Evolutionary conservation across 306 rosid species (phyloP), one percentile per base, ranked within the genome.

Genomic region (Pachyrhizus erosus): DNA sequence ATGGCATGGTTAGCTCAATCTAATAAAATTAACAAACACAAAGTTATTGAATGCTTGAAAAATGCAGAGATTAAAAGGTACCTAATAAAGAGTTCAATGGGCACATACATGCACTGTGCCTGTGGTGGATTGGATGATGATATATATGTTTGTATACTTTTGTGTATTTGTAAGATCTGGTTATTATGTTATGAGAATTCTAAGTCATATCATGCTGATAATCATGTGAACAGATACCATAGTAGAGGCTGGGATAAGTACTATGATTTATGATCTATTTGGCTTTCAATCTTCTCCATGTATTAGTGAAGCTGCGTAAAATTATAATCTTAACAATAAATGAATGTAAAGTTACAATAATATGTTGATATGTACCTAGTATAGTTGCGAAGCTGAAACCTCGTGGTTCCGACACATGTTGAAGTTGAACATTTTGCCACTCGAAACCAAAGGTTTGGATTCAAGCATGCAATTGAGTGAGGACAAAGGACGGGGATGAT

Each of bases 1-100:
- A 65, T 31, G 80, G 40, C 9, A n/a, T 37, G 48, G 49, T 18
- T 37, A 67, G 73, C 49, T 67, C 73, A 67, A 12, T 67, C 73
- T 67, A 67, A 67, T 37, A 17, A 34, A 34, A n/a, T 34, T 33
- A 33, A 5, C 8, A 58, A 26, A 57, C 24, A 4, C 34, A 24
- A 58, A 27, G n/a, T 27, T 26, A 20, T 2, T 13, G 70, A 2
- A 7, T 37, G 42, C 42, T 26, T 61, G 61, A 75, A 61, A 61
- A 23, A 75, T 60, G 70, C 42, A 37, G 42, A 58, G 54, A 39
- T 43, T 20, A 45, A 21, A 18, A 21, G 62, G 33, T 46, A 6
- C 5, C 7, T 18, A 67, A 78, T 66, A 78, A 77, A 79, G 76
- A 37, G 54, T 78, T 66, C 26, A 7, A 34, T 51, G 3, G 20